A percentile compares a stretch with the other conserved stretches of the same genome.
Evolutionary conservation across 2,329 filamentous ascomycete genomes (phyloP).

Genomic region (Pseudocercospora vitis): DNA sequence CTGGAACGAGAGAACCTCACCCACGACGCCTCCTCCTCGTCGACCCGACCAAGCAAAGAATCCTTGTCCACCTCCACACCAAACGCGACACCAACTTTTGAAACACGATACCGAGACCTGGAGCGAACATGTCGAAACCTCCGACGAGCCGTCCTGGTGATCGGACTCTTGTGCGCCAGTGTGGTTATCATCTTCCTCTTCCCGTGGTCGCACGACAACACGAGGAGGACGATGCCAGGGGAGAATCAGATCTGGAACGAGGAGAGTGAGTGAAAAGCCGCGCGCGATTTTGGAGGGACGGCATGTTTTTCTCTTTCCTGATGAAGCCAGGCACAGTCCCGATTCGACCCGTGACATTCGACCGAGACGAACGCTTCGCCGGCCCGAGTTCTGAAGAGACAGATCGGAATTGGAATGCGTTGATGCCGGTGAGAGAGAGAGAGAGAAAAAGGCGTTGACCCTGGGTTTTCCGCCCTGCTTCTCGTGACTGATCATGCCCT

Average conservation of each 20-base stretch:
- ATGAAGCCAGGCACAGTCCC: not conserved
- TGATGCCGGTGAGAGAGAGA: slow-evolving; percentile 32
- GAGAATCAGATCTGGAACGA: not conserved
- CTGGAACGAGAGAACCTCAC: slow-evolving; percentile 14
- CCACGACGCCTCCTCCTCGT: not conserved
- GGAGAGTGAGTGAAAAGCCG: not conserved
- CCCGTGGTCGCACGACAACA: slow-evolving; percentile 10
- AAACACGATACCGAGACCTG: slow-evolving; percentile 7
- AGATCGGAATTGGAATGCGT: slow-evolving; percentile 33
- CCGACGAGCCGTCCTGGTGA: not conserved
- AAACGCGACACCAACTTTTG: slow-evolving; percentile 3
- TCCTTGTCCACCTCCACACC: not conserved
- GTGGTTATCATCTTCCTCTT: slow-evolving; percentile 8
- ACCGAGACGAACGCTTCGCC: slow-evolving; percentile 30
- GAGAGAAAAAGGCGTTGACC: no score
- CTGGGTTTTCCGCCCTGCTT: no score
- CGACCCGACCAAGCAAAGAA: no score
- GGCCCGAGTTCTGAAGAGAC: slow-evolving; percentile 23
- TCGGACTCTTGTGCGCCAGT: slow-evolving; percentile 7
- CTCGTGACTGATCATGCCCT: no score
- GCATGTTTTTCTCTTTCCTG: no score
- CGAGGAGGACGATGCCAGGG: not conserved
- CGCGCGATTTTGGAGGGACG: not conserved
- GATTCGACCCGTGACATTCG: slow-evolving; percentile 25
- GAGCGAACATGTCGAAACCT: slow-evolving; percentile 6